Percentiles rank a stretch among this genome's conserved stretches.
These are phyloP conservation scores for apple (Malus domestica) DNA, from an alignment of 306 rosid species.

Conservation along the genomic window DNA sequence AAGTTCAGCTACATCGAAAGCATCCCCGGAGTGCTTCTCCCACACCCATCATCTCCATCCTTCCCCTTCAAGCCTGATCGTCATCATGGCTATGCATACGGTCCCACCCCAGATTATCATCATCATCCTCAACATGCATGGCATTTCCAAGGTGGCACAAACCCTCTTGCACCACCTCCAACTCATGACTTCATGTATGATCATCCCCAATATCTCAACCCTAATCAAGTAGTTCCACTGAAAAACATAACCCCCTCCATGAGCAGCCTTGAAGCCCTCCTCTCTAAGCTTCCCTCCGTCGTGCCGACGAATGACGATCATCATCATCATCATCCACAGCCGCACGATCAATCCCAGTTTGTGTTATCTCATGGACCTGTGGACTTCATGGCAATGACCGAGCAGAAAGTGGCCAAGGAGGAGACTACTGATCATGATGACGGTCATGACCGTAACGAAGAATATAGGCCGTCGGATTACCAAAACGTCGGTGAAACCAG, in stretches of 20 bases:
- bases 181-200: constrained; percentile 33
- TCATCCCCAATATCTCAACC: constrained; percentile 17
- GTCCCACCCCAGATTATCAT: constrained; percentile 3
- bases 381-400: constrained; percentile 38
- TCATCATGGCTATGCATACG: constrained; percentile 17
- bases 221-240: constrained; percentile 1
- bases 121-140: constrained; percentile 20
- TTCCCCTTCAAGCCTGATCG: constrained; percentile 34
- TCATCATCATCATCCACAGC: not conserved
- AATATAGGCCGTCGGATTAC: constrained; percentile 35
- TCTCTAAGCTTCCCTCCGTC: constrained; percentile 45
- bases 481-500: constrained; percentile 55
- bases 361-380: constrained; percentile 24
- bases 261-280: constrained; percentile 54
- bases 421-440: constrained; percentile 32
- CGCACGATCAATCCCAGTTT: not conserved
- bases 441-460: constrained; percentile 15
- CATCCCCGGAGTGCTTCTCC: constrained; percentile 90
- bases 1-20: constrained; percentile 90
- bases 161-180: constrained; percentile 24
- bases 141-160: constrained; percentile 45
- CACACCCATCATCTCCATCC: constrained; percentile 83
- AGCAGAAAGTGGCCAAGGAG: constrained; percentile 48
- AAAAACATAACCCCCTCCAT: constrained; percentile 35
- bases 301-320: constrained; percentile 16